Evolutionary conservation across 2,329 filamentous ascomycete species (phyloP).

Genomic region (Escovopsis sp.): DNA sequence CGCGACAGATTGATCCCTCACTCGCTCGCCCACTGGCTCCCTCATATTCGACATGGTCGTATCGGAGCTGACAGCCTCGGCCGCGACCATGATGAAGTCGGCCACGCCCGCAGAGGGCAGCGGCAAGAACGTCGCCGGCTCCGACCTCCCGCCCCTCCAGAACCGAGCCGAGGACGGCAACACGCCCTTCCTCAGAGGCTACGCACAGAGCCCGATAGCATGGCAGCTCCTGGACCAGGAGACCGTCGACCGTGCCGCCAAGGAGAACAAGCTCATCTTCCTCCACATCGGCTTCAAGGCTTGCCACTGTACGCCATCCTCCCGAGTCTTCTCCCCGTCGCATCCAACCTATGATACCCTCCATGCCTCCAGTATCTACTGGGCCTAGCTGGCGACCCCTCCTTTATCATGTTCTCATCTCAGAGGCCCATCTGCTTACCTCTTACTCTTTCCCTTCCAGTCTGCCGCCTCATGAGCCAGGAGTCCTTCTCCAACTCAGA

Average conservation of each 20-base stretch:
- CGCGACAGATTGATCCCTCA: too few relatives aligned
- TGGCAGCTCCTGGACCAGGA: slow-evolving; percentile 84
- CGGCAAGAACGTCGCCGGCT: slow-evolving; percentile 6
- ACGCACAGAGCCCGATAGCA: slow-evolving; percentile 67
- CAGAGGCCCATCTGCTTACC: neutral
- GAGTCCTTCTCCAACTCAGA: slow-evolving; percentile 80
- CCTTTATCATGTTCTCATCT: too few relatives aligned
- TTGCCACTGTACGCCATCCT: slow-evolving; percentile 68
- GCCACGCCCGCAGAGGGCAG: slow-evolving; percentile 10
- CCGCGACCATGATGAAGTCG: slow-evolving; percentile 17
- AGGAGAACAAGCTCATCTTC: slow-evolving; percentile 78
- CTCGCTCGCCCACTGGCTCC: too few relatives aligned
- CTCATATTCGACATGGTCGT: slow-evolving; percentile 21
- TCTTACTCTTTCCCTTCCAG: slow-evolving; percentile 24
- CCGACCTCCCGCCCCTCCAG: slow-evolving; percentile 12
- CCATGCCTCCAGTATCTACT: too few relatives aligned
- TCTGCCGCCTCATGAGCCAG: slow-evolving; percentile 79
- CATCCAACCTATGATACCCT: too few relatives aligned
- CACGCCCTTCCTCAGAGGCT: slow-evolving; percentile 49
- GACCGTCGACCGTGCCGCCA: slow-evolving; percentile 59
- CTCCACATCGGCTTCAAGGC: slow-evolving; percentile 90
- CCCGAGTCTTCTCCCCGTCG: neutral
- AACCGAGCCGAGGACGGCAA: slow-evolving; percentile 23
- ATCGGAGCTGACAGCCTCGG: slow-evolving; percentile 23
- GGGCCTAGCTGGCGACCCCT: too few relatives aligned